Conservation (phyloP, 1,139 yeast species). For the Yamadazyma aaseri region DNA sequence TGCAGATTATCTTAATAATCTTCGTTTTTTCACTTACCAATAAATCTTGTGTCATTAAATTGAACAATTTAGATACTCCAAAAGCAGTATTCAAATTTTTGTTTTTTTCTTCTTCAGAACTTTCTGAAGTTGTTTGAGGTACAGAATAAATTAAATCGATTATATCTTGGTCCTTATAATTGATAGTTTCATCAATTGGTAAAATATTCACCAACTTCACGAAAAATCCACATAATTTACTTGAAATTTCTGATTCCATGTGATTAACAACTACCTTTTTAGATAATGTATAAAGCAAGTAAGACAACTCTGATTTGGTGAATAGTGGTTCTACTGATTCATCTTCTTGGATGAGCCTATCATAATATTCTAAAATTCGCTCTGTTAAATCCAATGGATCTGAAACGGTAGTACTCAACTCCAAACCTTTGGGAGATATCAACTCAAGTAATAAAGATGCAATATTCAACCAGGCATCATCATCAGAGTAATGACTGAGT, state of each 20-base stretch:
- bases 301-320: constrained; percentile 42
- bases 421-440: constrained; percentile 51
- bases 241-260: constrained; percentile 21
- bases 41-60: constrained; percentile 28
- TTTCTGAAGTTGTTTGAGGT: constrained; percentile 13
- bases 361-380: constrained; percentile 21
- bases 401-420: constrained; percentile 16
- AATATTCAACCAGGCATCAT: constrained; percentile 17
- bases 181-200: constrained; percentile 20
- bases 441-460: constrained; percentile 41
- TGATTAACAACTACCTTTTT: constrained; percentile 31
- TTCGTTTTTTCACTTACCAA: constrained; percentile 27
- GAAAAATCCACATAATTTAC: constrained; percentile 37
- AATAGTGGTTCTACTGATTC: constrained; percentile 38
- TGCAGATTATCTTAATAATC: constrained; percentile 23
- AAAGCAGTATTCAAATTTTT: constrained; percentile 32
- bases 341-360: constrained; percentile 7
- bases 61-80: constrained; percentile 47
- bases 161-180: constrained; percentile 18
- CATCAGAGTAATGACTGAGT: constrained; percentile 15
- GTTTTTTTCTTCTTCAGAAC: constrained; percentile 13
- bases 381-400: constrained; percentile 1
- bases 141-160: constrained; percentile 28
- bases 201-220: constrained; percentile 31
- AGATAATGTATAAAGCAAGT: constrained; percentile 33